Base-by-base conservation (phyloP, 2,329 filamentous ascomycete species). In the Thelonectria rubi region DNA sequence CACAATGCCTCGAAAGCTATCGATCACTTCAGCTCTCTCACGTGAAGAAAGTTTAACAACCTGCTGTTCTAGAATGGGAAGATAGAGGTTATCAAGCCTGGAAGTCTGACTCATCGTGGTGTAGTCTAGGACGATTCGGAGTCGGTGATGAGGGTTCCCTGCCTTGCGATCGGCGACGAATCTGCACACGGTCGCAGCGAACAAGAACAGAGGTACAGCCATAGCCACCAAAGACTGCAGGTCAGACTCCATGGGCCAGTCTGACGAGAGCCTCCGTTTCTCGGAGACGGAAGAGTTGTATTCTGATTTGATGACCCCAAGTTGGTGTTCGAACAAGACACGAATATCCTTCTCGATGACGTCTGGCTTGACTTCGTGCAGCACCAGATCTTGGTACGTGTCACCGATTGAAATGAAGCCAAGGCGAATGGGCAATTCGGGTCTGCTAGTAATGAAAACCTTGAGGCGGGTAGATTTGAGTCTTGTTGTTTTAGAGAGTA, bases 361-460 rank as follows among this genome's bases (percentile, higher is more conserved):
- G 0, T 51, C 24, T n/a, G 64, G 14, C 0, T 70, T 55, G 30
- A 80, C 72, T 10, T 79, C 64, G 20, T 82, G 77, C 3, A 82
- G 74, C 2, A 72, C 54, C 71, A 74, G 1, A 37, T 71, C 39
- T 12, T 46, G 47, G 26, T 72, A 68, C 0, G 18, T 20, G 1
- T 69, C 72, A 3, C 65, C 14, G 5, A 78, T 67, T 1, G 65
- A 10, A 0, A 55, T 55, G 39, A 83, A 81, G 0, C 76, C 74
- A 12, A 77, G 65, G 0, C 76, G 74, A 20, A 81, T 73, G 0
- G 74, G 73, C 1, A 79, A 55, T 20, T 82, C 76, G 0, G 80
- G 80, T 11, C 80, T 71, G 45, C 79, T 82, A 0, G 80, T 37
- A 37, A 37, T 11, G 34, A 82, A 79, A 1, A 77, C 56, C 53